These are phyloP conservation scores for Talaromyces sp. DNA, from an alignment of 2,329 filamentous ascomycete genomes.

Conservation along the genomic window DNA sequence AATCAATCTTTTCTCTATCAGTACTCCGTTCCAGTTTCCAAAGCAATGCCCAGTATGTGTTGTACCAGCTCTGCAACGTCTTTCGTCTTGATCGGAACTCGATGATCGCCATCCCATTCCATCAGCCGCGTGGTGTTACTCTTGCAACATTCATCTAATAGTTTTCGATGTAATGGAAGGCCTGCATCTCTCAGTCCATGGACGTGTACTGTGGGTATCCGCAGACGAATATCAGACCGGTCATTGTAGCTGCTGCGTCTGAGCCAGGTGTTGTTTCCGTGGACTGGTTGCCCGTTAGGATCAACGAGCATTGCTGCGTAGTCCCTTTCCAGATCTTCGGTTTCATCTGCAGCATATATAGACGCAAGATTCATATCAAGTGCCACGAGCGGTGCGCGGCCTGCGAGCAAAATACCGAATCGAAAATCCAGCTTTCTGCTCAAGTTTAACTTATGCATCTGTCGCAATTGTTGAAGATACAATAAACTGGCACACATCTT, in stretches of 20 bases:
- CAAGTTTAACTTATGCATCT: slow-evolving; percentile 23
- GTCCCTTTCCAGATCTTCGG: background rate
- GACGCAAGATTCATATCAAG: slow-evolving; percentile 16
- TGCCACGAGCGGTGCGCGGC: slow-evolving; percentile 54
- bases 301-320: background rate
- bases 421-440: slow-evolving; percentile 40
- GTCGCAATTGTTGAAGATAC: slow-evolving; percentile 53
- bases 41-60: slow-evolving; percentile 50
- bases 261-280: background rate
- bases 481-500: slow-evolving; percentile 58
- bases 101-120: slow-evolving; percentile 69
- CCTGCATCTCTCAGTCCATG: slow-evolving; percentile 61
- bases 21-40: slow-evolving; percentile 16
- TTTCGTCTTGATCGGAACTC: slow-evolving; percentile 62
- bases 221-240: slow-evolving; percentile 28
- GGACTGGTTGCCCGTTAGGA: slow-evolving; percentile 34
- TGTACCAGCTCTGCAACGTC: slow-evolving; percentile 58
- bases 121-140: slow-evolving; percentile 51
- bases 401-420: slow-evolving; percentile 60
- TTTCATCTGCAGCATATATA: background rate
- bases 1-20: background rate
- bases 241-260: background rate
- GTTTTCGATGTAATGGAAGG: slow-evolving; percentile 53
- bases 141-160: slow-evolving; percentile 58
- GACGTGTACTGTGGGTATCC: slow-evolving; percentile 61